Evolutionary conservation across 768 basidiomycete species (phyloP).

Genomic region (Pisolithus orientalis): DNA sequence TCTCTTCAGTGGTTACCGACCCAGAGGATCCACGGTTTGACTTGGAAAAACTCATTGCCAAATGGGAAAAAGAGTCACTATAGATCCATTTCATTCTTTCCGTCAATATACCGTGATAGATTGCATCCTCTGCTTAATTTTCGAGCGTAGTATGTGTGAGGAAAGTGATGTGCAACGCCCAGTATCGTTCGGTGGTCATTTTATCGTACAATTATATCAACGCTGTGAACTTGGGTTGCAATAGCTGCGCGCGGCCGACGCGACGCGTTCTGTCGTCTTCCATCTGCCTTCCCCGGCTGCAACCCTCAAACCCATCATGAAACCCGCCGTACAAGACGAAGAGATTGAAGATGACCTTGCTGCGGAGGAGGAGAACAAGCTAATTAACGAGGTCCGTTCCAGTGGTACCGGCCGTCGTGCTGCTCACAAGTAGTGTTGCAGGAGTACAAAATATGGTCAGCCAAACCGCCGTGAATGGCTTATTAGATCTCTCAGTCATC

Average conservation of each 20-base stretch:
- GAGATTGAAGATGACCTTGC: slow-evolving; percentile 76
- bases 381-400: slow-evolving; percentile 72
- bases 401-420: background rate
- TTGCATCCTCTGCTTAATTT: slow-evolving; percentile 4
- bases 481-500: background rate
- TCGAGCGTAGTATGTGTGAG: background rate
- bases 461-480: slow-evolving; percentile 6
- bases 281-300: background rate
- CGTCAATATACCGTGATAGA: slow-evolving; percentile 25
- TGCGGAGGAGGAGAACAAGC: slow-evolving; percentile 82
- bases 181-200: no score
- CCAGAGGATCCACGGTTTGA: slow-evolving; percentile 95
- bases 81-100: slow-evolving; percentile 28
- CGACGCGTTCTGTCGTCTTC: slow-evolving; percentile 14
- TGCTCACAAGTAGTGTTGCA: slow-evolving; percentile 23
- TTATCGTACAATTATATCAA: no score
- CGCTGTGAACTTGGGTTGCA: no score
- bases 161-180: no score
- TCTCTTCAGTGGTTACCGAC: slow-evolving; percentile 72
- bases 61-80: slow-evolving; percentile 66
- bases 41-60: slow-evolving; percentile 81
- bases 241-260: slow-evolving; percentile 7
- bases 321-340: slow-evolving; percentile 42
- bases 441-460: slow-evolving; percentile 84
- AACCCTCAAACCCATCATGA: slow-evolving; percentile 30